phyloP scores from a whole-genome alignment of 495 filamentous ascomycete genomes.

The Margaritispora aquatica region DNA sequence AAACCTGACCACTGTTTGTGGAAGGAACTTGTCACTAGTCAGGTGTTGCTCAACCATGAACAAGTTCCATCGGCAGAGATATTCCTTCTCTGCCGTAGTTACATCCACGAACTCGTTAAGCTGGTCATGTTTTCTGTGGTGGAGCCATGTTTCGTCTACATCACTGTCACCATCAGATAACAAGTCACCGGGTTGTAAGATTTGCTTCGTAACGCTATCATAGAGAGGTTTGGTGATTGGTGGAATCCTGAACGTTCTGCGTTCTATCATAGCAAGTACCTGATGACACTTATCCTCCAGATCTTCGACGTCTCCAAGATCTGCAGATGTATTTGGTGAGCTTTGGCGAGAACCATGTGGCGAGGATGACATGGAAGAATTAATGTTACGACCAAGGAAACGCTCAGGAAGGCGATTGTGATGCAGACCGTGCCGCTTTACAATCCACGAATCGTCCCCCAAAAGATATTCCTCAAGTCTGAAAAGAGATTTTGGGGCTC shows the following conservation, averaged over 20 bases:
- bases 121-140: slow-evolving; percentile 44
- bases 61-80: slow-evolving; percentile 43
- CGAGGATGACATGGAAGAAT: slow-evolving; percentile 20
- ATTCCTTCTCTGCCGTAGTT: slow-evolving; percentile 43
- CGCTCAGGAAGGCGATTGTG: slow-evolving; percentile 25
- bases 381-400: slow-evolving; percentile 9
- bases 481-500: slow-evolving; percentile 29
- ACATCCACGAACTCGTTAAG: slow-evolving; percentile 46
- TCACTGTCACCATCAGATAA: slow-evolving; percentile 31
- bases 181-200: slow-evolving; percentile 37
- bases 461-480: slow-evolving; percentile 34
- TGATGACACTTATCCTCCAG: slow-evolving; percentile 3
- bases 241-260: slow-evolving; percentile 33
- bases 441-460: slow-evolving; percentile 36
- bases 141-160: slow-evolving; percentile 42
- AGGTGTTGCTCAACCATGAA: slow-evolving; percentile 40
- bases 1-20: slow-evolving; percentile 38
- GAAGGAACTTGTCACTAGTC: slow-evolving; percentile 39
- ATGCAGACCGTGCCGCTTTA: slow-evolving; percentile 33
- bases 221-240: slow-evolving; percentile 43
- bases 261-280: not conserved
- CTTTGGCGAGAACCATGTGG: slow-evolving; percentile 22
- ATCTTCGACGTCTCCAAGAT: slow-evolving; percentile 15
- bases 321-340: slow-evolving; percentile 24
- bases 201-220: slow-evolving; percentile 41